Conservation (phyloP, 2,329 filamentous ascomycete genomes). For the Hypoxylon sp. region DNA sequence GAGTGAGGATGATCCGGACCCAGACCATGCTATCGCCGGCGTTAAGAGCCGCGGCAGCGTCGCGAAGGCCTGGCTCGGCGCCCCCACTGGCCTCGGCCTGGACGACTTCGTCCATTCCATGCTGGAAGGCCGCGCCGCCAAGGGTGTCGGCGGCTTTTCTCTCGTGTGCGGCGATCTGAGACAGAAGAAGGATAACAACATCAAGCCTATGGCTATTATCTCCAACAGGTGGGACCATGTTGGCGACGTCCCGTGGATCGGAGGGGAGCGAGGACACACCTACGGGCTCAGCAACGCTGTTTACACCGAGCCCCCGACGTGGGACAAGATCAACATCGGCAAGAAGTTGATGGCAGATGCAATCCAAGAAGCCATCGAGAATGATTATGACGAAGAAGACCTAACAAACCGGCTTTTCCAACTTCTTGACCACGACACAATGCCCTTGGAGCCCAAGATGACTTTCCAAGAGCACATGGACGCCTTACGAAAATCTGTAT, state of each 20-base stretch:
- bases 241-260: constrained; percentile 66
- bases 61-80: constrained; percentile 68
- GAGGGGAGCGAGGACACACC: constrained; percentile 57
- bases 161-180: constrained; percentile 70
- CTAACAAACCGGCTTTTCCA: constrained; percentile 61
- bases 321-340: constrained; percentile 68
- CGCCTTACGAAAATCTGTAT: constrained; percentile 66
- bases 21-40: constrained; percentile 60
- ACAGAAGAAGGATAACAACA: constrained; percentile 36
- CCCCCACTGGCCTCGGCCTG: constrained; percentile 56
- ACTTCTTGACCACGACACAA: constrained; percentile 64
- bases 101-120: constrained; percentile 60
- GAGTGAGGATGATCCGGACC: constrained; percentile 57
- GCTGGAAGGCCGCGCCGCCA: constrained; percentile 61
- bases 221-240: constrained; percentile 65
- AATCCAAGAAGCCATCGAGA: constrained; percentile 51
- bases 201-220: constrained; percentile 65
- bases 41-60: constrained; percentile 68
- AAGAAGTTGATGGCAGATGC: constrained; percentile 54
- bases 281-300: constrained; percentile 70
- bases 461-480: constrained; percentile 63
- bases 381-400: constrained; percentile 53
- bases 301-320: constrained; percentile 60
- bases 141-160: constrained; percentile 71
- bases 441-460: constrained; percentile 55